Base-by-base conservation (phyloP, 2,329 filamentous ascomycete species). In the Microcyclosporella mali region DNA sequence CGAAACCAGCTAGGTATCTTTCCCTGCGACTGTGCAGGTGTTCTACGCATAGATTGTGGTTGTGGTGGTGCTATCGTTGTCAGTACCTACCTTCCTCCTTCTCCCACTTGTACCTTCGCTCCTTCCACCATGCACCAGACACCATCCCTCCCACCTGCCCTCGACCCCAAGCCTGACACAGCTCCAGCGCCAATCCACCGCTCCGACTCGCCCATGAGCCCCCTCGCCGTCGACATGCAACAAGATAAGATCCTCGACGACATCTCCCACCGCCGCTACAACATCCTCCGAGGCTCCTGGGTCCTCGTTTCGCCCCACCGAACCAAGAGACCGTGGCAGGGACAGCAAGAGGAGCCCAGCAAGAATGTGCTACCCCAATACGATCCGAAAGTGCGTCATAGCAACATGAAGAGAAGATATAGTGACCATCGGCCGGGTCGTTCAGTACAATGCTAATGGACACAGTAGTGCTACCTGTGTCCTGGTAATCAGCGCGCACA, bases 251-350 rank as follows among this genome's bases (percentile, higher is more conserved):
- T 74, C 41, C 81, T 98, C 38, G 82, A 97, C 72, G 90, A 98
- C 66, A 97, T 98, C 59, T 95, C 92, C 32, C 92, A 98, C 65
- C 78, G 92, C 58, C 84, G 92, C 64, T 97, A 85, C 67, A 98
- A 98, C 64, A 86, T 88, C 40, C 75, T 98, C 49, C 84, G 86
- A 53, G 88, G 87, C 49, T 88, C 84, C 49, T 94, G 89, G 84
- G 77, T 98, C 47, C 78, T 98, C 29, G 92, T 98, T 11, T 97
- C 92, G 12, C 92, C 92, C 48, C 92, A 98, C 67, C 77, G 92
- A 42, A 97, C 89, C 40, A 97, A 97, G 77, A 79, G 92, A 52
- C 92, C 92, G 60, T 98, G 92, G 92, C 92, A 95, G 87, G 71
- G 71, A 30, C 64, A 71, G 52, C 67, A 74, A 53, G 71, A 74